Base-by-base conservation (phyloP, 2,329 filamentous ascomycete genomes). In the Claviceps maximensis region DNA sequence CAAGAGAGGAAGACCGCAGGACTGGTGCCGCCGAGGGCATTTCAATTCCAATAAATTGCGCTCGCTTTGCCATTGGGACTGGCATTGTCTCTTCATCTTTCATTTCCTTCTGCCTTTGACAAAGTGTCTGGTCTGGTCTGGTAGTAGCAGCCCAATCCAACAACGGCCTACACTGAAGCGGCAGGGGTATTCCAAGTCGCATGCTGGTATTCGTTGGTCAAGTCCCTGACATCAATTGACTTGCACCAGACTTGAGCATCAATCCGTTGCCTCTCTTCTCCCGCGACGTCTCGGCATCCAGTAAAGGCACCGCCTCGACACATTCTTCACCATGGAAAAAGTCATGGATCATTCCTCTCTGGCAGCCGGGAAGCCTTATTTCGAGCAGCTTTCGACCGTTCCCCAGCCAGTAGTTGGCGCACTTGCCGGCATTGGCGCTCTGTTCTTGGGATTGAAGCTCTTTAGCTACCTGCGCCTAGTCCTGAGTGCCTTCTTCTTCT, bases 401-500 rank as follows among this genome's bases (percentile, higher is more conserved):
- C 77, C 77, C 36, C 71, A 71, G 58, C 59, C 66, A 31, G 67
- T 71, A 17, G 71, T 74, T 56, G 70, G 71, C 63, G 70, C 69
- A 21, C 64, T 81, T 48, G 74, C 75, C 49, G 74, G 69, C 38
- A 57, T 83, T 50, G 86, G 86, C 49, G 77, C 78, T 52, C 65
- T 86, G 47, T 79, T 75, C 59, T 58, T 86, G 47, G 72, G 72
- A 56, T 73, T 67, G 57, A 80, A 81, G 64, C 64, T 79, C 21
- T 62, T 83, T 53, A 80, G 75, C 63, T 80, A 80, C 60, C 59
- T 82, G 51, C 74, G 75, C 57, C 75, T 89, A 41, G 59, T 89
- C 47, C 65, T 86, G 54, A 84, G 80, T 65, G 71, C 84, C 41
- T 89, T 90, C 63, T 65, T 90, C 54, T 74, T 89, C 10, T 73